phyloP scores from a whole-genome alignment of 345 rosid genomes.

The Linum lewisii region DNA sequence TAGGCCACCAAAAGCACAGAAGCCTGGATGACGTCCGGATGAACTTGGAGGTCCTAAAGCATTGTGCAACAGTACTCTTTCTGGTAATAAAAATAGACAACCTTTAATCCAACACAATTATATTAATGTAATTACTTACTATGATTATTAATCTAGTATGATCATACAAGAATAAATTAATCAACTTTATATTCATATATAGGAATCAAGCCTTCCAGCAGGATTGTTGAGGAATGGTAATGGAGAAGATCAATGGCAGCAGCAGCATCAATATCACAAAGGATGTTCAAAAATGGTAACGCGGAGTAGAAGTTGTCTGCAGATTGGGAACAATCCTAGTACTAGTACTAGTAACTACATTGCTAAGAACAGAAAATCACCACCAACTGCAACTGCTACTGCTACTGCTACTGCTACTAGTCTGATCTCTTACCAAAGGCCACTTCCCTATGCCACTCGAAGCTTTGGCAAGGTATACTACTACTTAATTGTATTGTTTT shows the following conservation, averaged over 20 bases:
- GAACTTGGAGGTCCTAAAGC: conserved; percentile 86
- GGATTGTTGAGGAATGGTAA: conserved; percentile 19
- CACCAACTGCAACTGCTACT: conserved; percentile 17
- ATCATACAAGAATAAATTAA: neutral
- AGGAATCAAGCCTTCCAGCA: conserved; percentile 86
- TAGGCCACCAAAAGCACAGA: conserved; percentile 87
- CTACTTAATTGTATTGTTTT: neutral
- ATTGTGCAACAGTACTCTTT: conserved; percentile 79
- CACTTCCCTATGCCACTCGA: conserved; percentile 52
- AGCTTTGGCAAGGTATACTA: conserved; percentile 43
- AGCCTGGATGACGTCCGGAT: conserved; percentile 86
- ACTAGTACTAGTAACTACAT: neutral
- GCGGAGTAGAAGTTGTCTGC: conserved; percentile 47
- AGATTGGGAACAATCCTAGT: conserved; percentile 16
- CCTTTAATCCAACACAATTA: neutral
- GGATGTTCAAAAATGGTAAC: conserved; percentile 39
- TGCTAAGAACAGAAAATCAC: conserved; percentile 21
- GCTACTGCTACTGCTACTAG: neutral
- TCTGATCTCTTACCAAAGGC: conserved; percentile 33
- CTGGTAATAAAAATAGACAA: conserved; percentile 56
- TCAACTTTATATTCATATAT: too few species aligned
- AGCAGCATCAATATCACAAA: conserved; percentile 13
- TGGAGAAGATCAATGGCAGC: conserved; percentile 35
- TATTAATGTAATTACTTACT: neutral
- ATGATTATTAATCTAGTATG: neutral